Evolutionary conservation across 306 rosid species (phyloP).

Genomic region (Pyrus bretschneideri): DNA sequence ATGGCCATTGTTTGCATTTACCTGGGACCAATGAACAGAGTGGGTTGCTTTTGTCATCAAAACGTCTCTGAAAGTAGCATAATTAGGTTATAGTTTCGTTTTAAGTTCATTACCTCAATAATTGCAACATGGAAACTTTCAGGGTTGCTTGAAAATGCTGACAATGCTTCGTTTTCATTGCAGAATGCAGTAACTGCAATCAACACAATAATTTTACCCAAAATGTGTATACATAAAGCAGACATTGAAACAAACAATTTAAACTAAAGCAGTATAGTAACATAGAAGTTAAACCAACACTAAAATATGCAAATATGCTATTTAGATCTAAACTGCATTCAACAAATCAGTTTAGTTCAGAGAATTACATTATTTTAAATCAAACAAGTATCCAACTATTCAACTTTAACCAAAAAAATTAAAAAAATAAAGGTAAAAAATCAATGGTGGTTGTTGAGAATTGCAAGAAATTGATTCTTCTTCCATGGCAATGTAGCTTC

Average conservation of each 20-base stretch:
- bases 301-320: neutral
- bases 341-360: neutral
- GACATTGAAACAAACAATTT: constrained; percentile 1
- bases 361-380: neutral
- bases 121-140: constrained; percentile 70
- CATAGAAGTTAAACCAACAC: neutral
- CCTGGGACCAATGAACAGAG: constrained; percentile 35
- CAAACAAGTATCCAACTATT: neutral
- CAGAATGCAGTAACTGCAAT: constrained; percentile 54
- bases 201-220: constrained; percentile 15
- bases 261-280: neutral
- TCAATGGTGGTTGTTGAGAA: neutral
- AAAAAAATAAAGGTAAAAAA: neutral
- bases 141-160: constrained; percentile 50
- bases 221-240: neutral
- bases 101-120: constrained; percentile 51
- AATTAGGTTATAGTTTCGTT: neutral
- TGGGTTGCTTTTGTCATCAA: neutral
- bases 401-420: neutral
- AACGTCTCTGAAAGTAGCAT: neutral
- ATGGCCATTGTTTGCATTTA: constrained; percentile 37
- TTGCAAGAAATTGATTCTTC: neutral
- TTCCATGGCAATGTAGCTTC: neutral
- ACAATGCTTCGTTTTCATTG: constrained; percentile 62
- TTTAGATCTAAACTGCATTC: constrained; percentile 6